Conservation (phyloP, 2,329 filamentous ascomycete genomes). For the Leptodontidium sp. region DNA sequence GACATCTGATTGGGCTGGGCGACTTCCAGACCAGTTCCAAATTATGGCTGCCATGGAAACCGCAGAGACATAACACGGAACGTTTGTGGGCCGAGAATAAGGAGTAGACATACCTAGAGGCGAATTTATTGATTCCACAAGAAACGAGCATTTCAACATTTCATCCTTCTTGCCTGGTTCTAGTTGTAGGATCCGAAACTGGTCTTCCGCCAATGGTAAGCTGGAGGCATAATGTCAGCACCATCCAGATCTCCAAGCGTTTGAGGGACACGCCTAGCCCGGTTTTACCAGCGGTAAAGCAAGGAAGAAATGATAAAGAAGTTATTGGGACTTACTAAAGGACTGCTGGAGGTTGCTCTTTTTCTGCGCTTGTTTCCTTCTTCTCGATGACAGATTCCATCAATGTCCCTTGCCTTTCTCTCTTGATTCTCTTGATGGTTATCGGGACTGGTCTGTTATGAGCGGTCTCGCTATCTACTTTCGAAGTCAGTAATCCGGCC, state of each 20-base stretch:
- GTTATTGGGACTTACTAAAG: neutral
- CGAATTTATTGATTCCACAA: conserved; percentile 8
- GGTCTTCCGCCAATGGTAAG: conserved; percentile 1
- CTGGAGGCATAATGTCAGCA: neutral
- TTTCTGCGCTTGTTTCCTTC: conserved; percentile 5
- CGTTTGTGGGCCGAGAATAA: too few species aligned
- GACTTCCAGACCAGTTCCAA: too few species aligned
- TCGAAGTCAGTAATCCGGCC: neutral
- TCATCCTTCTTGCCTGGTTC: conserved; percentile 24
- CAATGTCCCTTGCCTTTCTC: conserved; percentile 18
- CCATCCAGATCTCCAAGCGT: neutral
- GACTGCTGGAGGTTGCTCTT: conserved; percentile 20
- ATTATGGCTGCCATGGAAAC: too few species aligned
- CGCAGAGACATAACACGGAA: too few species aligned
- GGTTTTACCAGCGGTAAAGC: neutral
- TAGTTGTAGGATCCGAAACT: conserved; percentile 28
- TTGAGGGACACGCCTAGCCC: too few species aligned
- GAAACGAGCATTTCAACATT: conserved; percentile 19
- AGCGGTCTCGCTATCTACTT: neutral
- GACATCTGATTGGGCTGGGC: too few species aligned
- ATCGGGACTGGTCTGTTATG: conserved; percentile 20
- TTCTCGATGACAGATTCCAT: conserved; percentile 18
- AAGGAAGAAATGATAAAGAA: neutral
- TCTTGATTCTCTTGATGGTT: conserved; percentile 21
- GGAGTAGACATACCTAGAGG: neutral